Conservation (phyloP, 2,329 filamentous ascomycete species). For the Chlorencoelia australis region DNA sequence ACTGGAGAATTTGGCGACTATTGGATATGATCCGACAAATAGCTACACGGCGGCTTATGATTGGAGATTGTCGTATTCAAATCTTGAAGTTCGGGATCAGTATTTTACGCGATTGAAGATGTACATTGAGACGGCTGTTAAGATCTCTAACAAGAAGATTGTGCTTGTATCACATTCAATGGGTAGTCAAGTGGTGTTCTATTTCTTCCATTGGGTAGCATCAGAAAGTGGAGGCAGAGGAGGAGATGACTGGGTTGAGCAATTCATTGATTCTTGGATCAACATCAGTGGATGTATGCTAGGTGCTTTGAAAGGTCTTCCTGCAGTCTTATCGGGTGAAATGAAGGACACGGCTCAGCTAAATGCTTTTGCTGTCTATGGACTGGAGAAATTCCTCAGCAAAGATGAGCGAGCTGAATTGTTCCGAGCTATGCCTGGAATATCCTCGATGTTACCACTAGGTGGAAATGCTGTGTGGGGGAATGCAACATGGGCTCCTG, state of each 20-base stretch:
- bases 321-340: constrained; percentile 85
- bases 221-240: constrained; percentile 67
- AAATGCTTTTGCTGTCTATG: constrained; percentile 93
- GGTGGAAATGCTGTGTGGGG: constrained; percentile 95
- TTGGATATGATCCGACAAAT: constrained; percentile 85
- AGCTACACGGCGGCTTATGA: constrained; percentile 68
- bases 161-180: constrained; percentile 91
- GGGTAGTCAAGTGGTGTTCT: constrained; percentile 91
- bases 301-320: constrained; percentile 81
- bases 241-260: constrained; percentile 81
- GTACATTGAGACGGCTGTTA: constrained; percentile 75
- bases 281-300: constrained; percentile 98
- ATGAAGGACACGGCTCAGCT: constrained; percentile 98
- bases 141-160: constrained; percentile 67
- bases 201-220: constrained; percentile 70
- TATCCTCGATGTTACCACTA: constrained; percentile 92
- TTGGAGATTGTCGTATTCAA: constrained; percentile 84
- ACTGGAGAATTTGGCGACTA: constrained; percentile 87
- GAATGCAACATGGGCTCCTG: constrained; percentile 75
- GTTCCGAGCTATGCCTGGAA: constrained; percentile 93
- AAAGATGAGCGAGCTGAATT: constrained; percentile 86
- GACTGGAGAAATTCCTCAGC: constrained; percentile 88
- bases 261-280: constrained; percentile 87
- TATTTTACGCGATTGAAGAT: constrained; percentile 88
- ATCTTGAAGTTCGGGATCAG: constrained; percentile 81